phyloP scores from a whole-genome alignment of 2,329 filamentous ascomycete species.

The Ophiostoma perfectum region DNA sequence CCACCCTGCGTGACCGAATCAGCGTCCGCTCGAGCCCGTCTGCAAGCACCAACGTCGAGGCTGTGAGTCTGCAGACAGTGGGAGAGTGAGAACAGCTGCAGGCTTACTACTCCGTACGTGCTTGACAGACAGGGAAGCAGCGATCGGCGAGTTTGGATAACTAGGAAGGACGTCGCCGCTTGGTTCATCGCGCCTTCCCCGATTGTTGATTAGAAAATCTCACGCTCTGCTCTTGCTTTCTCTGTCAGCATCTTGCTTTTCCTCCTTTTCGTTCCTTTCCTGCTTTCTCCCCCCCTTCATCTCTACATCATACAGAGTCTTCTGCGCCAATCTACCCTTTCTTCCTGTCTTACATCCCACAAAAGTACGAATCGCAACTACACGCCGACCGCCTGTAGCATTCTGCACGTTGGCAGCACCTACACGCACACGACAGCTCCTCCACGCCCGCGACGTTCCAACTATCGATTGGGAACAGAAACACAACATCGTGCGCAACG shows the following conservation, averaged over 20 bases:
- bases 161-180: background rate
- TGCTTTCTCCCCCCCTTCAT: background rate
- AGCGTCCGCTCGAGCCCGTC: background rate
- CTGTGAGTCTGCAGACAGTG: background rate
- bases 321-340: background rate
- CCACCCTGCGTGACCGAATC: background rate
- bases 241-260: background rate
- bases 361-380: background rate
- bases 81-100: background rate
- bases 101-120: background rate
- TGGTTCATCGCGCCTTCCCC: background rate
- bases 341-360: background rate
- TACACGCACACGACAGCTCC: constrained; percentile 2
- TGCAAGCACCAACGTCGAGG: background rate
- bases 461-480: background rate
- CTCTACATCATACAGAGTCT: background rate
- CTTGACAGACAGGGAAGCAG: background rate
- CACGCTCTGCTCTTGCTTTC: background rate
- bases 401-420: background rate
- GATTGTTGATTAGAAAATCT: constrained; percentile 7
- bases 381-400: background rate
- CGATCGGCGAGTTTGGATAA: background rate
- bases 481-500: background rate
- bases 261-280: background rate
- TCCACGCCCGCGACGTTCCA: background rate